Percentiles rank a stretch among this genome's conserved stretches.
These are phyloP conservation scores for Podila epigama DNA, from an alignment of 192 early-diverging fungal genomes.

Conservation along the genomic window DNA sequence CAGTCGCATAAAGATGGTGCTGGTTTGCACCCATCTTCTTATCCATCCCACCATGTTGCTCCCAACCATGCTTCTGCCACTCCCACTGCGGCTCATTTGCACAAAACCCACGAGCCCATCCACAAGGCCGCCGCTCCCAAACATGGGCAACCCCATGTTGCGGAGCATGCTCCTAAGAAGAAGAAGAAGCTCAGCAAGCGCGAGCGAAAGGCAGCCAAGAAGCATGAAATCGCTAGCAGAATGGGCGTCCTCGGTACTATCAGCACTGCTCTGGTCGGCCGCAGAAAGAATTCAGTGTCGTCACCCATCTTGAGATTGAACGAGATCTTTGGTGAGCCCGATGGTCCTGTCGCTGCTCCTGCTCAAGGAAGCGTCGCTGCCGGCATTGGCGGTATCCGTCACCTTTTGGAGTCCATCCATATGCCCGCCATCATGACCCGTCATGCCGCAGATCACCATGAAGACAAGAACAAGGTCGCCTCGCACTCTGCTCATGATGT, in stretches of 20 bases:
- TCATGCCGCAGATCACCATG: neutral
- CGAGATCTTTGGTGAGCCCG: slow-evolving; percentile 14
- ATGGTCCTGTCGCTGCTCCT: neutral
- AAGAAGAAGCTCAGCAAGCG: slow-evolving; percentile 16
- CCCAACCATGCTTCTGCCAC: neutral
- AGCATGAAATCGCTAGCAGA: neutral
- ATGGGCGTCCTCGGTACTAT: slow-evolving; percentile 16
- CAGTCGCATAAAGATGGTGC: neutral
- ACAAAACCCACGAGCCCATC: neutral
- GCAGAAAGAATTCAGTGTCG: slow-evolving; percentile 21
- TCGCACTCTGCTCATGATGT: neutral
- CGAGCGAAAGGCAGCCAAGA: slow-evolving; percentile 24
- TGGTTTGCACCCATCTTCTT: neutral
- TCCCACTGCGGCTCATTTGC: neutral
- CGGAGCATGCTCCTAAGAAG: neutral
- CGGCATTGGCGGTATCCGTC: neutral
- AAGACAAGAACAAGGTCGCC: neutral
- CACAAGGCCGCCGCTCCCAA: neutral
- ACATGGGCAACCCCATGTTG: neutral
- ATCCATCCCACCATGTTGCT: neutral
- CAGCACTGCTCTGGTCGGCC: slow-evolving; percentile 18
- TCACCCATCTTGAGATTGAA: slow-evolving; percentile 21
- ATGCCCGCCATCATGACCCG: neutral
- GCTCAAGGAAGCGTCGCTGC: neutral
- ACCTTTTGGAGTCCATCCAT: neutral